Evolutionary conservation across 2,329 filamentous ascomycete species (phyloP).

Genomic region (Tolypocladium endophyticum): DNA sequence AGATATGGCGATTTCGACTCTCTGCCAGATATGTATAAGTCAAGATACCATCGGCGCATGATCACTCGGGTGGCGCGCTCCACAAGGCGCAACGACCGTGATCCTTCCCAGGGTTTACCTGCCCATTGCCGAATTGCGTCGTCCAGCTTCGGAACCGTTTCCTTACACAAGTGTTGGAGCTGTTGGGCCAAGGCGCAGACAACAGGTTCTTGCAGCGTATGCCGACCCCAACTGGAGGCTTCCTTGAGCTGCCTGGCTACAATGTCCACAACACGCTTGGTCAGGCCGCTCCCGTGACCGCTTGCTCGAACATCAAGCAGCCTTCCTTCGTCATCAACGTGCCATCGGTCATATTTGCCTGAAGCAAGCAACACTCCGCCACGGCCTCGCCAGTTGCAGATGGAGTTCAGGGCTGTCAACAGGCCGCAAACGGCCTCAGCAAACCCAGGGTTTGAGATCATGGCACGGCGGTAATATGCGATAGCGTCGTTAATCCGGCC

Average conservation of each 20-base stretch:
- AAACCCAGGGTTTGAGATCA: constrained; percentile 87
- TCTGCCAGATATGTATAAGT: constrained; percentile 57
- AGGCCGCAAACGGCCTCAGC: constrained; percentile 94
- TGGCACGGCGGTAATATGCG: constrained; percentile 79
- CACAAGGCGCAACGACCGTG: constrained; percentile 69
- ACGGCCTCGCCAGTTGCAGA: constrained; percentile 87
- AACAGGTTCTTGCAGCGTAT: constrained; percentile 48
- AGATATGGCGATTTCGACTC: constrained; percentile 49
- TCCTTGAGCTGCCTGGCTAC: constrained; percentile 81
- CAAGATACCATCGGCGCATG: constrained; percentile 79
- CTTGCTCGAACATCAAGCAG: constrained; percentile 60
- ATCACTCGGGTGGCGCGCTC: constrained; percentile 73
- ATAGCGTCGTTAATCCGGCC: constrained; percentile 90
- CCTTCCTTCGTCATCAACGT: constrained; percentile 78
- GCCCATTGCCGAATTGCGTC: constrained; percentile 49
- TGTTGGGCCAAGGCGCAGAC: constrained; percentile 41
- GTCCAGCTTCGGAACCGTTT: constrained; percentile 24
- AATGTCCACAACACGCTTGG: constrained; percentile 82
- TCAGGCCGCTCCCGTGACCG: constrained; percentile 63
- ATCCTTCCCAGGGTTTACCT: constrained; percentile 76
- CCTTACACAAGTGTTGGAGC: constrained; percentile 28
- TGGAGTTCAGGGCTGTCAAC: constrained; percentile 89
- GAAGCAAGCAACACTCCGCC: constrained; percentile 71
- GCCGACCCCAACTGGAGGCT: constrained; percentile 75
- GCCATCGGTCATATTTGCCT: constrained; percentile 78